A percentile compares a stretch with the other conserved stretches of the same genome.
Evolutionary conservation across 805 yeast genomes (phyloP).

Genomic region (Starmerella vaccinii): DNA sequence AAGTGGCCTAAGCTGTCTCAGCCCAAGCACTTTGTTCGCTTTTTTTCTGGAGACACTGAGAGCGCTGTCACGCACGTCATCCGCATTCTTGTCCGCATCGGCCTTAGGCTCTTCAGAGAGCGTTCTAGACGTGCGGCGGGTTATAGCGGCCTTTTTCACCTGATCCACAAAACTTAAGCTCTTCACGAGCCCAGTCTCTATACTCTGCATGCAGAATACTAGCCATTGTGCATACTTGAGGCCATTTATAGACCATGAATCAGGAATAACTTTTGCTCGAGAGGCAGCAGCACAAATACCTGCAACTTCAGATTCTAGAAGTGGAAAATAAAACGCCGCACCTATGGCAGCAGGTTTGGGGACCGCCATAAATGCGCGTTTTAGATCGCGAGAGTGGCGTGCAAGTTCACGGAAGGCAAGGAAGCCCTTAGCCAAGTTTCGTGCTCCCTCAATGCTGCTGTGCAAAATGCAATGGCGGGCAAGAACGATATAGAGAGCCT

Average conservation of each 20-base stretch:
- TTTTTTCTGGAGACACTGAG: neutral
- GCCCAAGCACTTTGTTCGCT: neutral
- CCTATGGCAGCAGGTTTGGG: constrained; percentile 6
- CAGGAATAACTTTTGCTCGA: neutral
- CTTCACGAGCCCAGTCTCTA: neutral
- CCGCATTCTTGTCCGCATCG: neutral
- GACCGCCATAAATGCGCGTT: neutral
- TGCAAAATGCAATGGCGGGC: constrained; percentile 4
- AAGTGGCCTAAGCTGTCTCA: neutral
- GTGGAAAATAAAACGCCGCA: constrained; percentile 8
- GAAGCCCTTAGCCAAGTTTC: constrained; percentile 5
- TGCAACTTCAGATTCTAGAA: constrained; percentile 12
- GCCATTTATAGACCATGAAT: constrained; percentile 6
- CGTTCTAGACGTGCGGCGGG: too few species aligned
- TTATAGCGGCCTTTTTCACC: neutral
- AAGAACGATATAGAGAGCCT: constrained; percentile 10
- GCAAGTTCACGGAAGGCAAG: constrained; percentile 5
- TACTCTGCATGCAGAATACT: constrained; percentile 1
- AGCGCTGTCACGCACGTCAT: neutral
- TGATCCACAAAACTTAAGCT: neutral
- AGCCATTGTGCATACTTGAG: constrained; percentile 7
- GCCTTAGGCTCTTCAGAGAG: neutral
- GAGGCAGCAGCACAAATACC: neutral
- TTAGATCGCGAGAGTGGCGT: neutral
- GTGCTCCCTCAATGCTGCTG: constrained; percentile 1